Evolutionary conservation across 352 stramenopile genomes (phyloP).

Genomic region (Pythium chondricola): DNA sequence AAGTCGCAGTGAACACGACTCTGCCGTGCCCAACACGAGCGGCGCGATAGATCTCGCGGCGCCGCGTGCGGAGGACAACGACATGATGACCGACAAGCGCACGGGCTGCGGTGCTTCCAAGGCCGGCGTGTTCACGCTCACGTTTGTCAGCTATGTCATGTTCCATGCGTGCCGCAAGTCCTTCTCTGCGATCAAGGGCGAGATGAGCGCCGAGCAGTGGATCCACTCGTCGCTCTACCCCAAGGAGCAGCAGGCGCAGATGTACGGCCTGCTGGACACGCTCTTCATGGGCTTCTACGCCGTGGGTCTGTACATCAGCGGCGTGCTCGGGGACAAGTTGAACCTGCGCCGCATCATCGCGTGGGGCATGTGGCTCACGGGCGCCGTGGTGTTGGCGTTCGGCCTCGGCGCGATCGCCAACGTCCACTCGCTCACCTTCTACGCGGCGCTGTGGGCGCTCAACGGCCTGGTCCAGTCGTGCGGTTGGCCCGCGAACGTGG

Average conservation of each 20-base stretch:
- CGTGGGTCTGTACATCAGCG: slow-evolving; percentile 64
- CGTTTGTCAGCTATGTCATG: slow-evolving; percentile 78
- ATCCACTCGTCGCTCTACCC: slow-evolving; percentile 59
- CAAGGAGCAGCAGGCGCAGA: slow-evolving; percentile 58
- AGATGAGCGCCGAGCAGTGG: slow-evolving; percentile 76
- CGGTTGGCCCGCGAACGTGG: slow-evolving; percentile 69
- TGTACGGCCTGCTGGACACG: slow-evolving; percentile 77
- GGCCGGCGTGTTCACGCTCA: slow-evolving; percentile 55
- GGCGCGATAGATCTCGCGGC: no score
- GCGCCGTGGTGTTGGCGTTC: slow-evolving; percentile 49
- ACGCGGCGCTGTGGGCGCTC: slow-evolving; percentile 58
- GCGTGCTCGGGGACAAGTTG: slow-evolving; percentile 61
- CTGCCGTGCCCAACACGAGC: no score
- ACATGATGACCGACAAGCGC: no score
- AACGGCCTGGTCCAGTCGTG: slow-evolving; percentile 82
- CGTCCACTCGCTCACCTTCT: slow-evolving; percentile 66
- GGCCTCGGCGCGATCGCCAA: slow-evolving; percentile 49
- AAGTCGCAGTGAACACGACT: no score
- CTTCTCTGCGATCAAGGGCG: slow-evolving; percentile 78
- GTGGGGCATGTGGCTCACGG: slow-evolving; percentile 63
- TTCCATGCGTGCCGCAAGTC: slow-evolving; percentile 75
- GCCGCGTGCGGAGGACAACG: no score
- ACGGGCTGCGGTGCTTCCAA: slow-evolving; percentile 49
- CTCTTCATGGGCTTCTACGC: slow-evolving; percentile 81
- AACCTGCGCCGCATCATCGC: slow-evolving; percentile 67